Conservation (phyloP, 805 yeast species). For the Hanseniaspora jakobsenii region DNA sequence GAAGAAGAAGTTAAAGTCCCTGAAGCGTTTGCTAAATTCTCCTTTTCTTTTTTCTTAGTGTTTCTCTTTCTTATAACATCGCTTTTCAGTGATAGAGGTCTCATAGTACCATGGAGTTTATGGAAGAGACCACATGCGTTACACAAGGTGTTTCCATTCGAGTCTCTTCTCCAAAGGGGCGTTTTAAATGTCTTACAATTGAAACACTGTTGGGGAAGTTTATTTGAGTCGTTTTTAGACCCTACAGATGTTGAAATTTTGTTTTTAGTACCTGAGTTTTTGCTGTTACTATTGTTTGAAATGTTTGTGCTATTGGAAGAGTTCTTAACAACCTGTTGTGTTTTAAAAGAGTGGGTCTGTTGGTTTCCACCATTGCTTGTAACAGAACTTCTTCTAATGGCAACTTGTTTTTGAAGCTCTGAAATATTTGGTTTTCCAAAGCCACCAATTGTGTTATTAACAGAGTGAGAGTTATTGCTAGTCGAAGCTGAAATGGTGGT, state of each 20-base stretch:
- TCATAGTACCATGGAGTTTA: conserved; percentile 86
- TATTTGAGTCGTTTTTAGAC: conserved; percentile 16
- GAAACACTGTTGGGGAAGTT: conserved; percentile 45
- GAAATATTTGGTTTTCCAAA: conserved; percentile 11
- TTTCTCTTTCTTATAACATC: conserved; percentile 80
- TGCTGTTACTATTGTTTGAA: neutral
- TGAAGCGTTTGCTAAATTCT: conserved; percentile 20
- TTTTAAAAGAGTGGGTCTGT: conserved; percentile 12
- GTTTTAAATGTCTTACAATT: conserved; percentile 89
- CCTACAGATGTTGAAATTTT: too few relatives aligned
- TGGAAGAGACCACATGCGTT: conserved; percentile 92
- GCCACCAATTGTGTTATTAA: conserved; percentile 10
- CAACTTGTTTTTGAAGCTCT: conserved; percentile 4
- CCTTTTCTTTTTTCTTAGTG: conserved; percentile 44
- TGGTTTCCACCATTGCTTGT: conserved; percentile 4
- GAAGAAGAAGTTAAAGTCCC: neutral
- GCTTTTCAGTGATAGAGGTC: conserved; percentile 82
- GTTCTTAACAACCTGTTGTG: conserved; percentile 6
- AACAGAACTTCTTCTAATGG: conserved; percentile 6
- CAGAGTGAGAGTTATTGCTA: conserved; percentile 17
- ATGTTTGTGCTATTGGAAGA: neutral
- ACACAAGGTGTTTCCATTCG: conserved; percentile 84
- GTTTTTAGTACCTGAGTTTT: too few relatives aligned
- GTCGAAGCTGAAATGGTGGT: conserved; percentile 30
- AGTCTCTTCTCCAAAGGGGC: conserved; percentile 89